Percentiles rank a stretch among this genome's conserved stretches.
Conservation (phyloP, 768 basidiomycete genomes). For the Russula lepida region DNA sequence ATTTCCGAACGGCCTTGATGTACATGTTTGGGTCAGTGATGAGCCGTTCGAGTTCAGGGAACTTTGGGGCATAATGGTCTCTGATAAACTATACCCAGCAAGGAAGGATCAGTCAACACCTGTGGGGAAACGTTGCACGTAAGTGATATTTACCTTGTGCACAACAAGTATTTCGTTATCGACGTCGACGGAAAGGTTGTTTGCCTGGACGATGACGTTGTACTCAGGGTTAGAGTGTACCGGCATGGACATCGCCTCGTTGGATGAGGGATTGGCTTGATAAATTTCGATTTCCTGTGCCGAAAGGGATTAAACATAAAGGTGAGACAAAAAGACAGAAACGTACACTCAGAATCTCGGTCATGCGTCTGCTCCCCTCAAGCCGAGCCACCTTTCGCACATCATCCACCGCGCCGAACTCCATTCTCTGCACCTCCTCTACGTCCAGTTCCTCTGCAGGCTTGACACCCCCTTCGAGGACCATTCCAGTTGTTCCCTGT, state of each 20-base stretch:
- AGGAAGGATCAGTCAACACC: conserved; percentile 21
- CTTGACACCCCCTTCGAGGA: conserved; percentile 77
- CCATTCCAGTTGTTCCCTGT: conserved; percentile 43
- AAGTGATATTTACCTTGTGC: conserved; percentile 60
- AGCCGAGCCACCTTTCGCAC: conserved; percentile 85
- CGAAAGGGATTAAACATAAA: background rate
- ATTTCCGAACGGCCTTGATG: conserved; percentile 79
- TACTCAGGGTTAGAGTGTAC: conserved; percentile 93
- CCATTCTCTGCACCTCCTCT: conserved; percentile 93
- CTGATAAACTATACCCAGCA: conserved; percentile 70
- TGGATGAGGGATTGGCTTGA: conserved; percentile 66
- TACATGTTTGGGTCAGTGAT: conserved; percentile 89
- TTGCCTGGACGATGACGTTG: conserved; percentile 91
- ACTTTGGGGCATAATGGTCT: conserved; percentile 91
- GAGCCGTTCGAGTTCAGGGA: conserved; percentile 94
- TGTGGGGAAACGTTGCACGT: background rate
- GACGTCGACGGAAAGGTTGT: conserved; percentile 95
- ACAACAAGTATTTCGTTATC: conserved; percentile 97
- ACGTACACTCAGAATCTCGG: conserved; percentile 72
- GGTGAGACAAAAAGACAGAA: background rate
- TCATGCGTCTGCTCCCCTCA: conserved; percentile 79
- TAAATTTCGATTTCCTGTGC: conserved; percentile 87
- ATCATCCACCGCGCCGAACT: conserved; percentile 76
- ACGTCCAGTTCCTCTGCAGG: conserved; percentile 95
- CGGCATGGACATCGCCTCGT: conserved; percentile 68